Percentiles rank a stretch among this genome's conserved stretches.
Conservation (phyloP, 208 protist genomes). For the Spongospora subterranea region DNA sequence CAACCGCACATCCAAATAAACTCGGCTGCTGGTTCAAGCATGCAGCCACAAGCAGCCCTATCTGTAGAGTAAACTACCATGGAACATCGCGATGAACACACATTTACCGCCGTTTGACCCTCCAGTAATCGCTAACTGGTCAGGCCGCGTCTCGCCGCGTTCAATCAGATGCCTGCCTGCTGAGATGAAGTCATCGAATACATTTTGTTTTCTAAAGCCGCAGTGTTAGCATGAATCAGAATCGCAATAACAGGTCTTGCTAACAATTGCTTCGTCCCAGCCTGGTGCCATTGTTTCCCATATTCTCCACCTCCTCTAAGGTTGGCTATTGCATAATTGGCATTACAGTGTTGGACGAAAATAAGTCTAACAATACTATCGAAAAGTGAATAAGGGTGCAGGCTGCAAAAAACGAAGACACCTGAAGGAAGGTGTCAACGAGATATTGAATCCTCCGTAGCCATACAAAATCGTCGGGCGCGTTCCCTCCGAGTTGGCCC, state of each 20-base stretch:
- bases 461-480: slow-evolving; percentile 51
- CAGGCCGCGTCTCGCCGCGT: slow-evolving; percentile 20
- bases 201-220: slow-evolving; percentile 61
- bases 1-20: slow-evolving; percentile 64
- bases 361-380: slow-evolving; percentile 40
- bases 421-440: slow-evolving; percentile 49
- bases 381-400: not conserved
- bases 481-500: too few relatives aligned
- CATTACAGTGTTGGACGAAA: slow-evolving; percentile 64
- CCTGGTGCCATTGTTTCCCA: slow-evolving; percentile 67
- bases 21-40: slow-evolving; percentile 63
- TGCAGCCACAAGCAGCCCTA: slow-evolving; percentile 58
- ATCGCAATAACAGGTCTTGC: slow-evolving; percentile 7
- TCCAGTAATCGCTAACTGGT: slow-evolving; percentile 59
- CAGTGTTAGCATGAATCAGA: not conserved
- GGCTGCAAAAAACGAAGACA: not conserved
- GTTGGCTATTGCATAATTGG: slow-evolving; percentile 64
- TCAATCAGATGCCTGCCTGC: slow-evolving; percentile 61
- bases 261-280: slow-evolving; percentile 59
- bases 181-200: slow-evolving; percentile 66
- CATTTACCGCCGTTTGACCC: slow-evolving; percentile 63
- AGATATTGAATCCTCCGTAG: slow-evolving; percentile 65
- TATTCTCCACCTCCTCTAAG: slow-evolving; percentile 65
- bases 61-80: not conserved
- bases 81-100: not conserved